Base-by-base conservation (phyloP, 371 early-diverging fungal genomes). In the Mucor indicus region DNA sequence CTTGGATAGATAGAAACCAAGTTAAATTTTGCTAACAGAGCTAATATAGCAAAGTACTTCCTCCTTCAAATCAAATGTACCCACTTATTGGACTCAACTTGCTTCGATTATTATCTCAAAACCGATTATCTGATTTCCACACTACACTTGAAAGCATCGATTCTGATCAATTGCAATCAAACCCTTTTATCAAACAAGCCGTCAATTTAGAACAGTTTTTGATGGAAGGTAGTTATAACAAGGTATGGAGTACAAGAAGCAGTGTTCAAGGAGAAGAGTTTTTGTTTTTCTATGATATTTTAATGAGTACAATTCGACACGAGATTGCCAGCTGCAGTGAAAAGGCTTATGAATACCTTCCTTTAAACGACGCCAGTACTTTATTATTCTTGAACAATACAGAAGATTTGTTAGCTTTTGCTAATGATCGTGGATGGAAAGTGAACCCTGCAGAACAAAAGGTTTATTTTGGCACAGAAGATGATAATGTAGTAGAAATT, bases 151-250 rank as follows among this genome's bases (percentile, higher is more conserved):
- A 98, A 55, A 77, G 75, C 42, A 86, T 98, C 53, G 91, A 91
- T 38, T 82, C 87, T n/a, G 84, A 85, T 22, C 86, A 87, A 62
- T 73, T 92, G 25, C 80, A 81, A 39, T 72, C 64, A 46, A 93
- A 94, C 64, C 67, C 80, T 22, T 92, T 83, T 60, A 91, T 98
- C 55, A 83, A 84, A 50, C 92, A 95, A 62, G 92, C 98, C 6
- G 80, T 96, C 45, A 84, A 91, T 65, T 73, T 97, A 74, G 92
- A 91, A 61, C 90, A 89, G 75, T 90, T 86, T 45, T 72, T 98
- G 62, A 96, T 96, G 96, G 98, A 96, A 65, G 97, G 98, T 19
- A 88, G 89, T 55, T 96, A 96, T 72, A 94, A 93, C 72, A 89
- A 91, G 53, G 95, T 98, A 38, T 92, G 93, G 94, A 87, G 89